Base-by-base conservation (phyloP, 129 eudicot genomes). In the Solidago caesia region DNA sequence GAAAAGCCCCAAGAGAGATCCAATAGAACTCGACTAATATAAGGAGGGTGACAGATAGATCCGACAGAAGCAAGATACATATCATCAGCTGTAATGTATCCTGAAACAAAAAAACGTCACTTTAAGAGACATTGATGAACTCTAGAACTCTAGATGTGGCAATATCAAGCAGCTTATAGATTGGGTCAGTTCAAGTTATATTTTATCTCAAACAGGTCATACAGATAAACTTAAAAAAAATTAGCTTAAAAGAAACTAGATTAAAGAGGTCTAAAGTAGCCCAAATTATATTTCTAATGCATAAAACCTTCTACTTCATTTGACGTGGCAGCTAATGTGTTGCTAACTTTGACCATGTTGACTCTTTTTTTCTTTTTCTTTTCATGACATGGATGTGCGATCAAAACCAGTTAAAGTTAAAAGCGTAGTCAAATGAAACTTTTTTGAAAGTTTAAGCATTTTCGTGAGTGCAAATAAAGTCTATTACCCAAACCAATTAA, bases 1-100 rank as follows among this genome's bases (percentile, higher is more conserved):
- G 89, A 81, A 93, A 93, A 44, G 96, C 90, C 67, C 89, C 96
- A 15, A 90, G 83, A 55, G 98, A 90, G 51, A 90, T 86, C 98
- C 96, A 93, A 75, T 88, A 93, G 68, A 84, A 90, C 75, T 88
- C 84, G 74, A 93, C 80, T 83, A 93, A 81, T 77, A 86, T 81
- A 5, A 93, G 96, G 65, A 90, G 86, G 14, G 98, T 90, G 42
- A 90, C 87, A 44, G 85, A 86, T 14, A 93, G 85, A 77, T 93
- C 98, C 58, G 87, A 85, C 70, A 93, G 67, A 86, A 93, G 89
- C 81, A 93, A 78, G 76, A 93, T 71, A 53, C 89, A 86, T 74
- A 93, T 90, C 78, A 90, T 39, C 75, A 90, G 82, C 89, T 90
- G 96, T 55, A 93, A 66, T 8, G 96, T 88, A 44, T 90, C 98